Percentiles rank a stretch among this genome's conserved stretches.
Conservation (phyloP, 306 rosid genomes). For the Gleditsia sinensis region DNA sequence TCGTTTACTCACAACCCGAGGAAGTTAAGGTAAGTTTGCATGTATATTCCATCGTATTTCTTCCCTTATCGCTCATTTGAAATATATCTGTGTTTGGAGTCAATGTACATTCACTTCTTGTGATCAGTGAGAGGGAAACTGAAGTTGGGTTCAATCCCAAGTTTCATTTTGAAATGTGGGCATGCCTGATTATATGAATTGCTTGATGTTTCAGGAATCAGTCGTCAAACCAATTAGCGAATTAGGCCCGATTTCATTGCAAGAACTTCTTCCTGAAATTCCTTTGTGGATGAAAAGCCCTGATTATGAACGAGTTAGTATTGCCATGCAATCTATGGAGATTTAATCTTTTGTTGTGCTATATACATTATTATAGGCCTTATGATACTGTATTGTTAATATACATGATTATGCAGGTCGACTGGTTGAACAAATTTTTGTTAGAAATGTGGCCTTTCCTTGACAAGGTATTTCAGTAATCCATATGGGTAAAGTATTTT, state of each 20-base stretch:
- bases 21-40: conserved; percentile 53
- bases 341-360: background rate
- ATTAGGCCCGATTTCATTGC: conserved; percentile 70
- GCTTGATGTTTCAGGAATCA: conserved; percentile 62
- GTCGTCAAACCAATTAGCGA: conserved; percentile 64
- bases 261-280: conserved; percentile 77
- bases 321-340: background rate
- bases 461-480: conserved; percentile 59
- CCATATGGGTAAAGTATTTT: background rate
- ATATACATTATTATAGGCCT: background rate
- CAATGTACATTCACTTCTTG: conserved; percentile 22
- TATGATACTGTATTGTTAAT: conserved; percentile 25
- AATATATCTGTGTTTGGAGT: background rate
- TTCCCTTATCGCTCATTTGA: background rate
- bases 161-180: conserved; percentile 16
- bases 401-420: conserved; percentile 61
- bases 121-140: background rate
- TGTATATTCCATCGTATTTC: background rate
- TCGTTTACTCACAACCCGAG: conserved; percentile 65
- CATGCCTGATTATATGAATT: conserved; percentile 29
- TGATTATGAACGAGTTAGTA: conserved; percentile 84
- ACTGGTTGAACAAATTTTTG: conserved; percentile 81
- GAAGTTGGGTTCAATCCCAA: background rate
- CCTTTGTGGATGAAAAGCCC: conserved; percentile 90
- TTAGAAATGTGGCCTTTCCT: conserved; percentile 82